Evolutionary conservation across 495 filamentous ascomycete species (phyloP).

Genomic region (Penicillium cosmopolitanum): DNA sequence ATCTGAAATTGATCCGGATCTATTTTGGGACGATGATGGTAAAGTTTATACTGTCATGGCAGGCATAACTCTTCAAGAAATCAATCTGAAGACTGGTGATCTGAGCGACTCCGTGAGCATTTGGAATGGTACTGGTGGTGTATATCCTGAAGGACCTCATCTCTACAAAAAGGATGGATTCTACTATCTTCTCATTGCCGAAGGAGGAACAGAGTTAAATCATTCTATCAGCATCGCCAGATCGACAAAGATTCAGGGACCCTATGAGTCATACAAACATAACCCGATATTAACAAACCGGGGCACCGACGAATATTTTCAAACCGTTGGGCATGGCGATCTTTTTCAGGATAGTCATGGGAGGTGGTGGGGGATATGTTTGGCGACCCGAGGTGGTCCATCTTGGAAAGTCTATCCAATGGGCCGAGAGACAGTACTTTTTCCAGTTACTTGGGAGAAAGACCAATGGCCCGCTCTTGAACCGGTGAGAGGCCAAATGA

Average conservation of each 20-base stretch:
- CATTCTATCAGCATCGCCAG: conserved; percentile 52
- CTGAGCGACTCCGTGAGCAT: conserved; percentile 44
- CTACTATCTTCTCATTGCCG: conserved; percentile 63
- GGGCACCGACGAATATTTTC: conserved; percentile 27
- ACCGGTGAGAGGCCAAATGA: conserved; percentile 32
- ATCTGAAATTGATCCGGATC: conserved; percentile 27
- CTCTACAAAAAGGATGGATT: conserved; percentile 58
- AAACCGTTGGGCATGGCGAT: conserved; percentile 29
- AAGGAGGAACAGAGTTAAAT: conserved; percentile 59
- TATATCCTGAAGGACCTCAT: conserved; percentile 64
- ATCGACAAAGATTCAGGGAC: conserved; percentile 58
- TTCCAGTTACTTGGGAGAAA: conserved; percentile 53
- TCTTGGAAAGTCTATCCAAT: conserved; percentile 52
- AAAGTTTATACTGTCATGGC: conserved; percentile 10
- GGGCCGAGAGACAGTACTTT: conserved; percentile 60
- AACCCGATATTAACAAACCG: conserved; percentile 26
- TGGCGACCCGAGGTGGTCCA: conserved; percentile 48
- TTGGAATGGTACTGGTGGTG: conserved; percentile 57
- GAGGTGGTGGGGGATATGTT: conserved; percentile 56
- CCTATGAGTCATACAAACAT: conserved; percentile 42
- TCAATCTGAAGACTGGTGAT: not conserved
- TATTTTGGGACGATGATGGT: conserved; percentile 33
- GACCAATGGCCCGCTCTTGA: conserved; percentile 25
- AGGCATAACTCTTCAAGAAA: conserved; percentile 2
- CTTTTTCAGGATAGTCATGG: conserved; percentile 46